Evolutionary conservation across 139 green algal genomes (phyloP).

Genomic region (Volvox africanus): DNA sequence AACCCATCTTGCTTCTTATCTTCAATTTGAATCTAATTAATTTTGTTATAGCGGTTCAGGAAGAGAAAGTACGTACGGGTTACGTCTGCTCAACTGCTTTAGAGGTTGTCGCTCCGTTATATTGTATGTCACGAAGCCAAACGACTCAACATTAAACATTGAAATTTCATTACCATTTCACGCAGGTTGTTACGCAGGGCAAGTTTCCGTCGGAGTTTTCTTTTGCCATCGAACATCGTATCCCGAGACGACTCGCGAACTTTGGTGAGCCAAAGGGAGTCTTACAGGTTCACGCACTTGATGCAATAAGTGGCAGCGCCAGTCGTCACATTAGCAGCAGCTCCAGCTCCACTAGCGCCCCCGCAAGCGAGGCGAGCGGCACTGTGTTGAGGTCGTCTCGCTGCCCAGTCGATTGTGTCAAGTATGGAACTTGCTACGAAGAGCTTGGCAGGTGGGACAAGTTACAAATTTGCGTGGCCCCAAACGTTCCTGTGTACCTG

Average conservation of each 20-base stretch:
- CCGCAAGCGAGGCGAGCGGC: background rate
- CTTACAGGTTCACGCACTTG: background rate
- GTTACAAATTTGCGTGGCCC: no score
- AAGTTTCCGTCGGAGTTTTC: background rate
- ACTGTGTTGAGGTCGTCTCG: background rate
- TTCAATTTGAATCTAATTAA: background rate
- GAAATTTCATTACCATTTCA: background rate
- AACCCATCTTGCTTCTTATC: background rate
- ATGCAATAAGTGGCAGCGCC: background rate
- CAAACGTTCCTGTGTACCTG: no score
- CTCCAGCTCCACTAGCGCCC: background rate
- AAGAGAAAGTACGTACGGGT: background rate
- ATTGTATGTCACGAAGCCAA: no score
- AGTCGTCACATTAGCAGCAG: background rate
- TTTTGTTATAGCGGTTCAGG: background rate
- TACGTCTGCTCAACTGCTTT: background rate
- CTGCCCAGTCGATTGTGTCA: constrained; percentile 13
- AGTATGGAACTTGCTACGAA: constrained; percentile 43
- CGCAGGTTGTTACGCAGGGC: background rate
- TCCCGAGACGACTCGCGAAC: background rate
- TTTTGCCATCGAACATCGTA: background rate
- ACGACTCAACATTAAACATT: no score
- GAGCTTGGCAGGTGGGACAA: constrained; percentile 27
- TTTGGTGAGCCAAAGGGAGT: no score
- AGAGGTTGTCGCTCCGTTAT: no score